Base-by-base conservation (phyloP, 2,329 filamentous ascomycete species). In the Paraphoma chrysanthemicola region DNA sequence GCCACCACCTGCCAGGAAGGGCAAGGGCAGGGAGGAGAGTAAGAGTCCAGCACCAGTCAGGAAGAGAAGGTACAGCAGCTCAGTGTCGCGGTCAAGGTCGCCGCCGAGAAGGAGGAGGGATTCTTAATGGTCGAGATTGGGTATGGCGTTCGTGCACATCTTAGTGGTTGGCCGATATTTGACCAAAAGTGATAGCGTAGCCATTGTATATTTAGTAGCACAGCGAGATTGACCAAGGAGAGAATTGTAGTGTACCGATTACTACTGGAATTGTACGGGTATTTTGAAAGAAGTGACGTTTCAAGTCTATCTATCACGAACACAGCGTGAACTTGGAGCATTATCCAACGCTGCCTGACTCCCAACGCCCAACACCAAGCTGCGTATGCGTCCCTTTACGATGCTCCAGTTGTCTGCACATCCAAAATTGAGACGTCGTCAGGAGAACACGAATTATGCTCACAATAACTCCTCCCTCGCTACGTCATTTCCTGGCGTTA, bases 91-190 rank as follows among this genome's bases (percentile, higher is more conserved):
- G 33, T 36, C 33, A 36, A 36, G 33, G 33, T 36, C 33, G 33
- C 33, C 16, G 23, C 57, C 57, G 3, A 57, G 56, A 30, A 54
- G 51, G 23, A 60, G 57, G 49, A 63, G 60, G 44, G 63, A 63
- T 38, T 57, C 53, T n/a, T 62, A 44, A 36, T 23, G 31, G 31
- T 46, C 31, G n/a, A 8, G 6, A 18, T 2, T 16, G 48, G 11
- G 33, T 33, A n/a, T 14, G 30, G 28, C 11, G 8, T 44, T 28
- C 28, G 48, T 44, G 30, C 11, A 28, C 23, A 36, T 23, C 23
- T 31, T 16, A 14, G n/a, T 9, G 33, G 12, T n/a, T 18, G 39
- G 30, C 10, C 23, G 9, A 4, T 11, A 28, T n/a, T 36, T 23
- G 5, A 30, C 42, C 30, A 41, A 44, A 14, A 14, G 10, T 51